These are phyloP conservation scores for Cercophora newfieldiana DNA, from an alignment of 495 filamentous ascomycete genomes.

Conservation along the genomic window DNA sequence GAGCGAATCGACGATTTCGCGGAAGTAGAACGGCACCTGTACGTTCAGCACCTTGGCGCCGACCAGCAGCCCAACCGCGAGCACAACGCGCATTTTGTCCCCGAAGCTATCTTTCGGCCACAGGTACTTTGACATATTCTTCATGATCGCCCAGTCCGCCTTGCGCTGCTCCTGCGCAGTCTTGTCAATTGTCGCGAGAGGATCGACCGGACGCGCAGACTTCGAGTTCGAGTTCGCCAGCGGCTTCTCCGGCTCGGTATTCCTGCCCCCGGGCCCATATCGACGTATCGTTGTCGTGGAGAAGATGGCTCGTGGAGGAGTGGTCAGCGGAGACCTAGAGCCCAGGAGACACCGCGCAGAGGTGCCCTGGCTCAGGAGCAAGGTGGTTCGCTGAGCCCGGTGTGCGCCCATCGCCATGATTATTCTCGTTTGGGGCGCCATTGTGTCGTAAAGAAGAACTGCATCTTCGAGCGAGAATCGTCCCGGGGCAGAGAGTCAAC, in stretches of 20 bases:
- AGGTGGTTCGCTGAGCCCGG: constrained; percentile 8
- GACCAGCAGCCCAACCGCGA: constrained; percentile 77
- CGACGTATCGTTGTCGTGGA: constrained; percentile 21
- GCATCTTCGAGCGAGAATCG: constrained; percentile 15
- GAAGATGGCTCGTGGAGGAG: constrained; percentile 25
- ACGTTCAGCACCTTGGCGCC: constrained; percentile 96
- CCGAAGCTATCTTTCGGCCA: constrained; percentile 91
- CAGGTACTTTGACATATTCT: constrained; percentile 94
- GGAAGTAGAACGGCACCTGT: constrained; percentile 98
- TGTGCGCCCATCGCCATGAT: constrained; percentile 29
- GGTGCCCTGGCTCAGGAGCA: constrained; percentile 14
- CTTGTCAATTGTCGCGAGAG: constrained; percentile 47
- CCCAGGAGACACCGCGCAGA: constrained; percentile 4
- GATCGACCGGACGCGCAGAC: constrained; percentile 21
- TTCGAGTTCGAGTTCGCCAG: neutral
- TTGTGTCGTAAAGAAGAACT: constrained; percentile 5
- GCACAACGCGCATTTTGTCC: constrained; percentile 78
- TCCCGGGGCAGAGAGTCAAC: neutral
- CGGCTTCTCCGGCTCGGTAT: neutral
- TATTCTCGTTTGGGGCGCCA: constrained; percentile 29
- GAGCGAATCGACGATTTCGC: constrained; percentile 94
- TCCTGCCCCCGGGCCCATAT: constrained; percentile 3
- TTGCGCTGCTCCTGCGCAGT: constrained; percentile 83
- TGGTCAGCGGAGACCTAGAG: constrained; percentile 13
- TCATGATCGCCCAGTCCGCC: constrained; percentile 98